Evolutionary conservation across 176 grass and related monocot species (phyloP), one percentile per base, ranked within the genome.

Genomic region (Oryza meyeriana): DNA sequence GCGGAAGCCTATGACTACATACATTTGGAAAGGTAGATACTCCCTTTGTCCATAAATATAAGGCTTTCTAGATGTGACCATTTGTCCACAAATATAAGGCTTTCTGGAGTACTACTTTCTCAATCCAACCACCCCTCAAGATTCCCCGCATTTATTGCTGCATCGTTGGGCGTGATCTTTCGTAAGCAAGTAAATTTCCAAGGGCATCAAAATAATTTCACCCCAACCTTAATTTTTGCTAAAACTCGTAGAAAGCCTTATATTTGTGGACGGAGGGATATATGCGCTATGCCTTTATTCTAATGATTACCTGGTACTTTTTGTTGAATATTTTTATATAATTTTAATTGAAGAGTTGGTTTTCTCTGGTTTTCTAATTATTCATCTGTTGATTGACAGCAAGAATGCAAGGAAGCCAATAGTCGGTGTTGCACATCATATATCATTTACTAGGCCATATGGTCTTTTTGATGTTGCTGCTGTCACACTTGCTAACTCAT

Each of bases 381-480:
- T 71, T 84, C 50, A 45, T 80, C 81, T 82, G 12, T 88, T 81
- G 50, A 24, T 72, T 87, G 65, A 42, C 89, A 91, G 86, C 32
- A 87, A 86, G 73, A 91, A 48, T 71, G 68, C 52, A 76, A 69
- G 27, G 81, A 93, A 90, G 71, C 87, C 95, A 30, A 62, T 74
- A 30, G 88, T 93, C 82, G 92, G 90, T 80, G 87, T 95, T 64
- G 91, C 92, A 74, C 88, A 98, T 86, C 71, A 98, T 81, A 79
- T 95, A 75, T 95, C 92, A 9, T 98, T 98, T 81, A 90, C 90
- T 47, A 85, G 90, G 3, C 95, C 95, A 28, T 98, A 95, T 71
- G 88, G 95, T 52, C 84, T 98, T 42, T 98, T 98, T 63, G 95
- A 98, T 86, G 84, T 95, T 69, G 88, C 95, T 4, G 88, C 90